These are phyloP conservation scores for Solioccasus polychromus DNA, from an alignment of 768 basidiomycete genomes.

Conservation along the genomic window DNA sequence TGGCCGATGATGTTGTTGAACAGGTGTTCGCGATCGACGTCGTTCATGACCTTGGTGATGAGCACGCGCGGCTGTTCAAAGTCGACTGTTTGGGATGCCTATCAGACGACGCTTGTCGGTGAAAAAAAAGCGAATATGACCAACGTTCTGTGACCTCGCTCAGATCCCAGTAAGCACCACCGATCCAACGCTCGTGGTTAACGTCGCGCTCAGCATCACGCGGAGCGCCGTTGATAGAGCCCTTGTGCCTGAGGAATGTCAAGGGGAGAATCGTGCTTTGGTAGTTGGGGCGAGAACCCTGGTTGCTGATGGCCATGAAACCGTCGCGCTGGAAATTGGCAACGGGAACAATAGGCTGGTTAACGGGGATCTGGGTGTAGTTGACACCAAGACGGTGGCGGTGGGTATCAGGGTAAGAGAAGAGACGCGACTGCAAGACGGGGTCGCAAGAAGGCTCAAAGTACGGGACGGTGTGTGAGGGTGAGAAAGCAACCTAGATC, in stretches of 20 bases:
- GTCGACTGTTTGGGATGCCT: too few species aligned
- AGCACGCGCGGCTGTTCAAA: constrained; percentile 80
- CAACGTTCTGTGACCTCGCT: constrained; percentile 77
- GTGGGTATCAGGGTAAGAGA: constrained; percentile 91
- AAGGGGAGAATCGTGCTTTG: constrained; percentile 75
- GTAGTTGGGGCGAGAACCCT: constrained; percentile 87
- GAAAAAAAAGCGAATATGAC: too few species aligned
- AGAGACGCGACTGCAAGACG: constrained; percentile 89
- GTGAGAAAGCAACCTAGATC: constrained; percentile 72
- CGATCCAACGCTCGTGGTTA: constrained; percentile 75
- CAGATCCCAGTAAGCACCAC: constrained; percentile 64
- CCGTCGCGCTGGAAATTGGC: constrained; percentile 96
- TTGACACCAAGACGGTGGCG: constrained; percentile 80
- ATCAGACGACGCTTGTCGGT: too few species aligned
- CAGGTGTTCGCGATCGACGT: constrained; percentile 56
- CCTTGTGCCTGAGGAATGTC: constrained; percentile 51
- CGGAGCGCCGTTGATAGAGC: constrained; percentile 40
- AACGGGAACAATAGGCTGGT: constrained; percentile 68
- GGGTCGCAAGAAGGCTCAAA: constrained; percentile 91
- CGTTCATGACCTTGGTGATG: constrained; percentile 66
- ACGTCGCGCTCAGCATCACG: constrained; percentile 38
- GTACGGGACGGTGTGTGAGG: constrained; percentile 84
- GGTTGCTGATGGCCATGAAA: constrained; percentile 61
- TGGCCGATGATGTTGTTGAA: constrained; percentile 67
- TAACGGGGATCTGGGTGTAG: constrained; percentile 87